Conservation (phyloP, 768 basidiomycete genomes). For the Exsudoporus frostii region DNA sequence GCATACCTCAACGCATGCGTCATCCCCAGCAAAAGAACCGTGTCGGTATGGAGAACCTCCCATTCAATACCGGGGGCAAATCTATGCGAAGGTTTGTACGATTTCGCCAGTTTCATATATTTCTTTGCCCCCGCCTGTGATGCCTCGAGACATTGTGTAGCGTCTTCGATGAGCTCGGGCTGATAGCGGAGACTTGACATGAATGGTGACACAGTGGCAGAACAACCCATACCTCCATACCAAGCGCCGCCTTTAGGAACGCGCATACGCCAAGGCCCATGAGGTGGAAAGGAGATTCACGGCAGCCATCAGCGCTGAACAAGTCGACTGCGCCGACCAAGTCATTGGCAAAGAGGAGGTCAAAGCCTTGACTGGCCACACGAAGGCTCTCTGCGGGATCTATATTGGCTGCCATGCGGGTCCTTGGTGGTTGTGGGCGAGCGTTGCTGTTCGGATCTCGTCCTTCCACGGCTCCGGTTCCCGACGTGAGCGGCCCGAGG, state of each 20-base stretch:
- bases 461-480: background rate
- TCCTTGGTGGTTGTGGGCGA: background rate
- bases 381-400: slow-evolving; percentile 33
- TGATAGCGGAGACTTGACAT: slow-evolving; percentile 19
- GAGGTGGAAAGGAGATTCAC: slow-evolving; percentile 66
- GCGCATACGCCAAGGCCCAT: slow-evolving; percentile 70
- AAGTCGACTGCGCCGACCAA: slow-evolving; percentile 49
- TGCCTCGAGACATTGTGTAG: slow-evolving; percentile 48
- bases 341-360: slow-evolving; percentile 67
- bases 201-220: background rate
- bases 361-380: slow-evolving; percentile 53
- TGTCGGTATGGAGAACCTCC: slow-evolving; percentile 74
- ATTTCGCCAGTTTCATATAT: slow-evolving; percentile 39
- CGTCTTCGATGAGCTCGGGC: slow-evolving; percentile 63
- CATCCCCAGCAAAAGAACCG: slow-evolving; percentile 65
- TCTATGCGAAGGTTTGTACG: slow-evolving; percentile 31
- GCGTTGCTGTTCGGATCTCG: background rate
- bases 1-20: slow-evolving; percentile 66
- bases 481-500: slow-evolving; percentile 10
- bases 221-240: slow-evolving; percentile 59
- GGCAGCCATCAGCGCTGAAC: slow-evolving; percentile 33
- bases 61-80: slow-evolving; percentile 69
- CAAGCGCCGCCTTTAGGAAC: slow-evolving; percentile 74
- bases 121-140: slow-evolving; percentile 63
- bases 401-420: background rate